These are phyloP conservation scores for Malus hybrid DNA, from an alignment of 331 rosid species.

Conservation along the genomic window DNA sequence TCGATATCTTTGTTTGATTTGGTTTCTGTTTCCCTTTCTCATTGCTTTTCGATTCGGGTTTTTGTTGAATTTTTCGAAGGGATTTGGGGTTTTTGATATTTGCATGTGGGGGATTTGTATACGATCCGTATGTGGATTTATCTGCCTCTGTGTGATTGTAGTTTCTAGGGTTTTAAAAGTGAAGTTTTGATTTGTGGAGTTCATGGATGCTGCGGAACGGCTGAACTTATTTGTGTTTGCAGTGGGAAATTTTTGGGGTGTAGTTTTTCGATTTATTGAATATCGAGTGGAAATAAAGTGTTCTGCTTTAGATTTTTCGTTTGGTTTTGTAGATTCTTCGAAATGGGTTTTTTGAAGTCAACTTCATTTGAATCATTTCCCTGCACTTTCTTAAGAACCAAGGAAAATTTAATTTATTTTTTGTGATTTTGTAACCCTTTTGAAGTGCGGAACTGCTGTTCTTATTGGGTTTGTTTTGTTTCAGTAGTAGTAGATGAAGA, in stretches of 20 bases:
- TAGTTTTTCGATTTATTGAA: background rate
- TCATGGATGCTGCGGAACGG: background rate
- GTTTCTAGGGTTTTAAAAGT: background rate
- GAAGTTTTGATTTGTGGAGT: background rate
- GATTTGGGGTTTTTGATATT: background rate
- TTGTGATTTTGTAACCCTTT: background rate
- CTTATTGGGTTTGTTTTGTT: background rate
- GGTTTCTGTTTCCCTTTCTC: background rate
- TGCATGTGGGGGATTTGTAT: background rate
- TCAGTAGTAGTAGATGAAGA: background rate
- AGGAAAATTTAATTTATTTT: background rate
- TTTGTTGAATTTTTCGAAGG: background rate
- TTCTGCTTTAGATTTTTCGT: background rate
- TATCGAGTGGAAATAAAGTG: background rate
- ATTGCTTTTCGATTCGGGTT: background rate
- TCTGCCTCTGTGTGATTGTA: background rate
- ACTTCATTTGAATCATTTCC: background rate
- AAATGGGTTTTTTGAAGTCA: background rate
- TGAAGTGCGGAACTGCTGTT: background rate
- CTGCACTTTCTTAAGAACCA: background rate
- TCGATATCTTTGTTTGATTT: background rate
- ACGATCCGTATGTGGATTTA: background rate
- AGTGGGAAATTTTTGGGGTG: background rate
- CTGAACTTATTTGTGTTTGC: background rate
- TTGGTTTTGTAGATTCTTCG: background rate